Evolutionary conservation across 2,329 filamentous ascomycete genomes (phyloP).

Genomic region (Alternaria angustiovoidea): DNA sequence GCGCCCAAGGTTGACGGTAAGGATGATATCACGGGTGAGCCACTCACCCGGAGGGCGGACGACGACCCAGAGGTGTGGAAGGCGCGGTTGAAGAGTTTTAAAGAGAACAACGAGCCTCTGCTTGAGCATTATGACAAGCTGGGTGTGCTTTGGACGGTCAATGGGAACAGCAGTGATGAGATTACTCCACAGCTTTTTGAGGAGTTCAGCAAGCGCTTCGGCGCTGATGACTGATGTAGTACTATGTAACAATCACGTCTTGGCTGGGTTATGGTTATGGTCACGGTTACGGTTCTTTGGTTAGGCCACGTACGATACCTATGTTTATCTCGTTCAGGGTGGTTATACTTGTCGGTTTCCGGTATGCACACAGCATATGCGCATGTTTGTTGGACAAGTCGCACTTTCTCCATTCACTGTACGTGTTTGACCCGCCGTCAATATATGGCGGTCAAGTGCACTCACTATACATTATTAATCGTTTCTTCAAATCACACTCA

Average conservation of each 20-base stretch:
- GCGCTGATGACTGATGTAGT: slow-evolving; percentile 30
- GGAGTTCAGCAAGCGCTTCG: slow-evolving; percentile 83
- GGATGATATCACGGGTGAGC: slow-evolving; percentile 92
- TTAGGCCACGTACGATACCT: slow-evolving; percentile 9
- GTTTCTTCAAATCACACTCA: not conserved
- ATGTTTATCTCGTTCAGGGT: slow-evolving; percentile 2
- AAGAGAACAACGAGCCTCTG: slow-evolving; percentile 83
- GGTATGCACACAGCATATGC: slow-evolving; percentile 1
- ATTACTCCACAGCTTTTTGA: slow-evolving; percentile 88
- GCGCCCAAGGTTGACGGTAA: slow-evolving; percentile 79
- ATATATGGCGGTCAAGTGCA: slow-evolving; percentile 10
- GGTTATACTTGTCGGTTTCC: not conserved
- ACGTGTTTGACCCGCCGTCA: slow-evolving; percentile 19
- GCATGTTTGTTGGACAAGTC: slow-evolving; percentile 13
- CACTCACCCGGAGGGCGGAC: slow-evolving; percentile 80
- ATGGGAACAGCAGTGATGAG: slow-evolving; percentile 91
- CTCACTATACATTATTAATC: slow-evolving; percentile 12
- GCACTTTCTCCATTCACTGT: slow-evolving; percentile 28
- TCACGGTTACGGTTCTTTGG: slow-evolving; percentile 9
- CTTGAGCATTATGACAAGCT: slow-evolving; percentile 88
- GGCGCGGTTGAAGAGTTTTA: slow-evolving; percentile 80
- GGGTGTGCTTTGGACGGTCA: slow-evolving; percentile 84
- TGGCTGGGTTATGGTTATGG: not conserved
- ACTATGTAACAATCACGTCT: not conserved
- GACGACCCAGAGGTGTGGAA: slow-evolving; percentile 89